phyloP scores from a whole-genome alignment of 345 rosid species.

The Gossypium australe region DNA sequence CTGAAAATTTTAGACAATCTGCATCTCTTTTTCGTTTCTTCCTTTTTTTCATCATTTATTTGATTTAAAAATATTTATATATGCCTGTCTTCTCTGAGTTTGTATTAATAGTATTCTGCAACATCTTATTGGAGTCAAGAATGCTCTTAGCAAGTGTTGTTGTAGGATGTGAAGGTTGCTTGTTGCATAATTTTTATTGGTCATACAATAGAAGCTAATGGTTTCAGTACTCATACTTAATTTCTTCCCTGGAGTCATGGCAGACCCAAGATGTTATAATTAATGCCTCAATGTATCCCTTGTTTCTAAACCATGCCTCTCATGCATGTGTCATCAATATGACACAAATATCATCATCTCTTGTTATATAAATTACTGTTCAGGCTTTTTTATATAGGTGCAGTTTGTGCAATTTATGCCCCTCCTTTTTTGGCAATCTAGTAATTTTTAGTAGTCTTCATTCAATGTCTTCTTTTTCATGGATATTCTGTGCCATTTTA shows the following conservation, averaged over 20 bases:
- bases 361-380: background rate
- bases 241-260: background rate
- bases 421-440: background rate
- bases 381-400: background rate
- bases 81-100: background rate
- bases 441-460: background rate
- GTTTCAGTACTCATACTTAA: background rate
- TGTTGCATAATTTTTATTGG: background rate
- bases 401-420: background rate
- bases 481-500: background rate
- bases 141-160: background rate
- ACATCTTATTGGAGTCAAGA: background rate
- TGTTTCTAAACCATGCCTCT: conserved; percentile 1
- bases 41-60: background rate
- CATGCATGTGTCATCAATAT: background rate
- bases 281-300: background rate
- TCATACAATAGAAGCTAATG: too few relatives aligned
- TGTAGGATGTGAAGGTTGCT: background rate
- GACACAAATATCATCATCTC: background rate
- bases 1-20: background rate
- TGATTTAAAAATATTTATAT: background rate
- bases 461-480: background rate
- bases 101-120: background rate
- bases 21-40: background rate
- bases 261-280: background rate